Base-by-base conservation (phyloP, 371 early-diverging fungal species). In the Mucor lusitanicus region DNA sequence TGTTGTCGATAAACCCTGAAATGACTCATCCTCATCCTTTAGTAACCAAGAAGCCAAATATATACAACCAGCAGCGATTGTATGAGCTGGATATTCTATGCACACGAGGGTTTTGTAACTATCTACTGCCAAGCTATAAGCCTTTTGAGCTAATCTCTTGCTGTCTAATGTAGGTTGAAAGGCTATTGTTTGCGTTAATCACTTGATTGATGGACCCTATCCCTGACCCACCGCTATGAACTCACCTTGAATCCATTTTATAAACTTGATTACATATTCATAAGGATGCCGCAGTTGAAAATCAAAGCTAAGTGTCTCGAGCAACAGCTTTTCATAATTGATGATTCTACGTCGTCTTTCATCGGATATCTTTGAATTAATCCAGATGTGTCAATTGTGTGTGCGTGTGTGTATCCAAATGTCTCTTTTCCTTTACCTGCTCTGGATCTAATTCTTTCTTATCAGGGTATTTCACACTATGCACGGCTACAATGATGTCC, bases 401-500 rank as follows among this genome's bases (percentile, higher is more conserved):
- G 40, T 40, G 39, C 0, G 21, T n/a, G 3, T n/a, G 8, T 33
- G 19, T n/a, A 5, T 44, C 19, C 17, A 44, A 19, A 3, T 2
- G 8, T 7, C 44, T n/a, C n/a, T 5, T n/a, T 6, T 50, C n/a
- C 44, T 44, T 46, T 46, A 46, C 46, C 46, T 54, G 35, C 63
- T 88, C 88, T 27, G 86, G 80, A 63, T 88, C 89, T 48, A 87
- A 71, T 67, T 88, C 87, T 56, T 84, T 73, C 40, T 72, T 80
- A 12, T 80, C 79, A 4, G 88, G 88, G 59, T 89, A 80, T 61
- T 81, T 74, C 13, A 86, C 83, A 54, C 80, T 76, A 42, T 88
- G 87, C 0, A 88, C 87, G 42, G 85, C 89, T 5, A 88, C 84
- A 69, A 88, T 77, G 19, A 93, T 89, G 64, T 93, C 92, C 69